Evolutionary conservation across 1,139 yeast species (phyloP), one percentile per base, ranked within the genome.

Genomic region (Zhuliangozyma parablackwelliae): DNA sequence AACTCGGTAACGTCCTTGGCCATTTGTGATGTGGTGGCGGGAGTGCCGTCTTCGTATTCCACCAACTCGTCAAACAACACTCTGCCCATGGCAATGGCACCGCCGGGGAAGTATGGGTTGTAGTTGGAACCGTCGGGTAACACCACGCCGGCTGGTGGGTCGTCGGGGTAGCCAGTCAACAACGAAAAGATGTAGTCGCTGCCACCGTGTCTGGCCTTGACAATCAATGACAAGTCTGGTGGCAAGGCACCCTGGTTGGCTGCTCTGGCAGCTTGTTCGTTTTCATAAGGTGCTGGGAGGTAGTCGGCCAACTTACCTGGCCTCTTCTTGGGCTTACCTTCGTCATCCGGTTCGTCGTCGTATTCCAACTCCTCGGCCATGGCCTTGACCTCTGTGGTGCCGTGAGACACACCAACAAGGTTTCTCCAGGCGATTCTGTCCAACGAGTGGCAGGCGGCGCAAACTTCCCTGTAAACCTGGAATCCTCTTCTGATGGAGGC

Each of bases 91-190:
- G 97, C 97, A 75, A 92, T 90, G 35, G 97, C 77, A 51, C 98
- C 97, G 72, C 97, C 97, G 60, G 99, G 97, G 96, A 92, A 92
- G 78, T 92, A 92, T 61, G 98, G 98, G 78, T 94, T 94, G 74
- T 92, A 94, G 81, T 90, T 92, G 48, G 95, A 68, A 48, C 97
- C 98, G 45, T 87, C 85, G 43, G 97, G 94, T 58, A 92, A 76
- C 37, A 67, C 76, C 46, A 88, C 96, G 73, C 99, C 99, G 30
- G 97, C 97, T 50, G 99, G 99, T 41, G 96, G 85, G 46, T 92
- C 97, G 39, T 92, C 98, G 56, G 97, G 97, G 75, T 92, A 92
- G 61, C 99, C 98, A 47, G 98, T 92, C 69, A 92, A 82, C 61
- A 94, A 73, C 29, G 97, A 69, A 67, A 92, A 92, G 65, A 92